A percentile compares a stretch with the other conserved stretches of the same genome.
phyloP scores from a whole-genome alignment of 192 early-diverging fungal genomes.

The Rhizoclosmatium sp. region DNA sequence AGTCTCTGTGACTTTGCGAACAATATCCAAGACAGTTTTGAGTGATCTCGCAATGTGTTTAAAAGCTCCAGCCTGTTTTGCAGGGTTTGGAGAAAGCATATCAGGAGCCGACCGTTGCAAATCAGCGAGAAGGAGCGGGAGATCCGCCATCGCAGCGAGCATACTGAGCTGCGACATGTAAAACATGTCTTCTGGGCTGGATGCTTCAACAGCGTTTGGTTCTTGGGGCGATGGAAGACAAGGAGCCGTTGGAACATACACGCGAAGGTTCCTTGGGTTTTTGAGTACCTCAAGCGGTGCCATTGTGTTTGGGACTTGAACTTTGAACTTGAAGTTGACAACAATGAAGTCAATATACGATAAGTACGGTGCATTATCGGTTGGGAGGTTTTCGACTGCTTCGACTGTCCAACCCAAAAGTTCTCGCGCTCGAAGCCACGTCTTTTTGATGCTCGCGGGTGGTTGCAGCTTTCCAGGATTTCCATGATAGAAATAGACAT shows the following conservation, averaged over 20 bases:
- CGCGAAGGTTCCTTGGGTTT: background rate
- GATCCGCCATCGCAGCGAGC: background rate
- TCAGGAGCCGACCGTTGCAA: background rate
- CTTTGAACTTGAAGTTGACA: background rate
- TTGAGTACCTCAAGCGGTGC: background rate
- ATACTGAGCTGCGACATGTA: conserved; percentile 1
- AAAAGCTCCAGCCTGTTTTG: background rate
- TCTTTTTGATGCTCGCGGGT: background rate
- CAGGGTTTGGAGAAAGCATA: background rate
- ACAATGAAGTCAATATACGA: background rate
- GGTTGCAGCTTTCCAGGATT: background rate
- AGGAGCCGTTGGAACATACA: background rate
- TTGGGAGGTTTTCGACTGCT: background rate
- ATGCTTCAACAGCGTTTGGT: background rate
- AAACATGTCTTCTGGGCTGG: background rate
- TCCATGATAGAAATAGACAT: background rate
- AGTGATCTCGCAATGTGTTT: background rate
- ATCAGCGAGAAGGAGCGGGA: background rate
- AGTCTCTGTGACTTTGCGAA: background rate
- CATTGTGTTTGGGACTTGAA: background rate
- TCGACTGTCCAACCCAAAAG: background rate
- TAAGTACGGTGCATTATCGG: background rate
- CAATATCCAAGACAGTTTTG: conserved; percentile 1
- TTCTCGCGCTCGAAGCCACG: background rate
- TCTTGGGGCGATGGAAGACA: background rate